Conservation (phyloP, 2,329 filamentous ascomycete species). For the Aspergillus japonicus region DNA sequence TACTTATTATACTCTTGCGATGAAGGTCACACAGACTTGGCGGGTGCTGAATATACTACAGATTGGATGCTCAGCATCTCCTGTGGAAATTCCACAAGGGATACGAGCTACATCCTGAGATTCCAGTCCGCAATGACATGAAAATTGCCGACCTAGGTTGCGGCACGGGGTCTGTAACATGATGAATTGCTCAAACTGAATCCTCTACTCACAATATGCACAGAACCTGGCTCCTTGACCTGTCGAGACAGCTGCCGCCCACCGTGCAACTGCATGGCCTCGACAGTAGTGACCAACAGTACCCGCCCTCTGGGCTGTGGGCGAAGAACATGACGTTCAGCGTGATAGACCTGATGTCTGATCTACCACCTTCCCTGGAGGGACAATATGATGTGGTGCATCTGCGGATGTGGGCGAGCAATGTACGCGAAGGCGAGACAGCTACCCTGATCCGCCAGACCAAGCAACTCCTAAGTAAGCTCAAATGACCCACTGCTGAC, state of each 20-base stretch:
- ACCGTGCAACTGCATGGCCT: neutral
- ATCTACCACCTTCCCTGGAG: conserved; percentile 11
- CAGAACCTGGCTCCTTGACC: neutral
- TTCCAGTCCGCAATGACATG: conserved; percentile 12
- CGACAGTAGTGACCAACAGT: neutral
- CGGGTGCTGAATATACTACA: neutral
- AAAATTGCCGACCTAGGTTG: neutral
- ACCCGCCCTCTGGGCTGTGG: neutral
- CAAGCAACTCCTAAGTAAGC: too few relatives aligned
- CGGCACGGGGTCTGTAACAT: neutral
- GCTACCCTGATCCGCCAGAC: conserved; percentile 2
- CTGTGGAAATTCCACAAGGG: conserved; percentile 15
- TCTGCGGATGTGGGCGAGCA: conserved; percentile 16
- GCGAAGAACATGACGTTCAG: neutral
- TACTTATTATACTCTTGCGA: neutral
- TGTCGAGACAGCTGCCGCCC: neutral
- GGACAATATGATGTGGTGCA: conserved; percentile 22
- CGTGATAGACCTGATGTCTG: neutral
- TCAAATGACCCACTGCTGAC: too few relatives aligned
- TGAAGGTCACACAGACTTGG: neutral
- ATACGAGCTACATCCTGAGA: conserved; percentile 12
- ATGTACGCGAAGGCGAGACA: conserved; percentile 8
- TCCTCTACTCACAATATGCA: neutral
- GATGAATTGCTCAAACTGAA: neutral
- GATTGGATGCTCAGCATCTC: conserved; percentile 15